These are phyloP conservation scores for Fusarium redolens DNA, from an alignment of 2,329 filamentous ascomycete species.

Conservation along the genomic window DNA sequence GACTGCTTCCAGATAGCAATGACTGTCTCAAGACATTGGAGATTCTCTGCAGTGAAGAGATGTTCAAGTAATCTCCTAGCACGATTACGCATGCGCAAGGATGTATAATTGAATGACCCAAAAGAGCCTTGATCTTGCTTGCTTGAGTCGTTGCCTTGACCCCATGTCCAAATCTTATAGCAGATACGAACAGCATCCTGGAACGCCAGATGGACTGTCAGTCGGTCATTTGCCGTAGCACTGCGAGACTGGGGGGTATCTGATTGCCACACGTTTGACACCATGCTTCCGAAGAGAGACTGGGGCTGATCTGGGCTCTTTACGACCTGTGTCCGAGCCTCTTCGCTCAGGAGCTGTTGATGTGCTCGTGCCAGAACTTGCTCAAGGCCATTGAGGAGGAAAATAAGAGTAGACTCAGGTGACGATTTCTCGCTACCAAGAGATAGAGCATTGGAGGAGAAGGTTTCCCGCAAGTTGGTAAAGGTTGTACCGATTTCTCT, in stretches of 20 bases:
- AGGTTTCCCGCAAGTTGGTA: conserved; percentile 73
- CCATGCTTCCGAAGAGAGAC: conserved; percentile 94
- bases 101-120: conserved; percentile 91
- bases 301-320: conserved; percentile 87
- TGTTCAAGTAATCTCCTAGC: conserved; percentile 90
- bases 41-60: conserved; percentile 88
- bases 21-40: conserved; percentile 93
- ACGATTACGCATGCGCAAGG: conserved; percentile 88
- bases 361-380: conserved; percentile 90
- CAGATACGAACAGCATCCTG: conserved; percentile 95
- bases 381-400: conserved; percentile 92
- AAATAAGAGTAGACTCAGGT: conserved; percentile 80
- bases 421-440: conserved; percentile 42
- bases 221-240: conserved; percentile 88
- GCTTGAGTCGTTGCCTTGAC: conserved; percentile 69
- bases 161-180: conserved; percentile 96
- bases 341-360: conserved; percentile 81
- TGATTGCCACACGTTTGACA: conserved; percentile 87
- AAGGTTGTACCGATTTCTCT: conserved; percentile 80
- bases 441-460: conserved; percentile 54
- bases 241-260: conserved; percentile 82
- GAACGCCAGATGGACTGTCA: conserved; percentile 95
- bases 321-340: conserved; percentile 72
- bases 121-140: conserved; percentile 74
- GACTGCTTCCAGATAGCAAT: conserved; percentile 82